Evolutionary conservation across 2,329 filamentous ascomycete genomes (phyloP).

Genomic region (Aspergillus pseudoglaucus): DNA sequence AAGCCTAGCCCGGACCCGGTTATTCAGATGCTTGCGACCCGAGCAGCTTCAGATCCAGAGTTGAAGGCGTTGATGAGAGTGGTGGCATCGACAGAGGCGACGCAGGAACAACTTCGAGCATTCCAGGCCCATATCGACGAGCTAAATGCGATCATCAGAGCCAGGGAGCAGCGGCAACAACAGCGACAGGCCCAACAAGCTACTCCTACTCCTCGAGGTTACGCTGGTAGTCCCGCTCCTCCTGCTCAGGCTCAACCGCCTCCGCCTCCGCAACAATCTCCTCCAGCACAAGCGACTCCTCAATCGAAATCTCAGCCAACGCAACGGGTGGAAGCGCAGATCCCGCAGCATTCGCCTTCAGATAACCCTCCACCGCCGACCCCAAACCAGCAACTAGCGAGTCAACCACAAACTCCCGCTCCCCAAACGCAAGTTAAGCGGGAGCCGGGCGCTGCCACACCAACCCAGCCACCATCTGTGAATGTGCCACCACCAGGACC

Average conservation of each 20-base stretch:
- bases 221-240: neutral
- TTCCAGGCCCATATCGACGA: slow-evolving; percentile 49
- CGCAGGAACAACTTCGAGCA: slow-evolving; percentile 42
- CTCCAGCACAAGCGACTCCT: slow-evolving; percentile 6
- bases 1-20: slow-evolving; percentile 45
- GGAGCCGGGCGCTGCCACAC: slow-evolving; percentile 15
- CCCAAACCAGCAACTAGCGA: slow-evolving; percentile 4
- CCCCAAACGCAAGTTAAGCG: slow-evolving; percentile 21
- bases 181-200: slow-evolving; percentile 20
- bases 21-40: slow-evolving; percentile 48
- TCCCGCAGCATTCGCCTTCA: slow-evolving; percentile 8
- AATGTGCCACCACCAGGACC: slow-evolving; percentile 4
- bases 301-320: slow-evolving; percentile 5
- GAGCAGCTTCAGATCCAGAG: slow-evolving; percentile 43
- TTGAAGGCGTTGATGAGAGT: slow-evolving; percentile 47
- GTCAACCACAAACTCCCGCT: slow-evolving; percentile 10
- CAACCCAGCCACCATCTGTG: slow-evolving; percentile 5
- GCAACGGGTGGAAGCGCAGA: slow-evolving; percentile 16
- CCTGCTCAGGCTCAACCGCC: neutral
- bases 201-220: slow-evolving; percentile 7
- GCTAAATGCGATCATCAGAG: slow-evolving; percentile 44
- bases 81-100: slow-evolving; percentile 45
- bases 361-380: slow-evolving; percentile 1
- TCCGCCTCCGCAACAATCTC: slow-evolving; percentile 5
- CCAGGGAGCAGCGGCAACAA: slow-evolving; percentile 36